Base-by-base conservation (phyloP, 495 filamentous ascomycete genomes). In the Podospora anserina region DNA sequence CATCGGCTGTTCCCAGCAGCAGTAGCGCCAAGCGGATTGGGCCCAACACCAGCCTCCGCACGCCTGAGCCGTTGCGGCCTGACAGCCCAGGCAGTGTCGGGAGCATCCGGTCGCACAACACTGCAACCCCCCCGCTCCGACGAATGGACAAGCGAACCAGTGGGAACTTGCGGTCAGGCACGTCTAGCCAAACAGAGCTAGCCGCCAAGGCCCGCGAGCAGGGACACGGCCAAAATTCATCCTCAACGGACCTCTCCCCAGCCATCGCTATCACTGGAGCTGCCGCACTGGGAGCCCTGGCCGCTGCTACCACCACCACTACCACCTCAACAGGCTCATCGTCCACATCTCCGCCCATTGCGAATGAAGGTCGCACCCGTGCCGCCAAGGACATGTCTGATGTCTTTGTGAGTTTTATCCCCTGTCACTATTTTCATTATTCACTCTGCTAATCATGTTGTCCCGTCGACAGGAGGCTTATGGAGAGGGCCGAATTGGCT, bases 401-500 rank as follows among this genome's bases (percentile, higher is more conserved):
- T 85, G 91, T 96, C 82, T 96, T 91, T 82, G 93, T 97, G 88
- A 89, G 93, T 91, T 44, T 68, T 20, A 6, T 65, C 57, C 58
- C 15, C 68, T 61, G 71, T 67, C 39, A 49, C 4, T 32, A 4
- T 32, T 32, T 49, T 49, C 39, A 49, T 49, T 32, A 49, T 68
- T 64, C 23, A 61, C 34, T 71, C 56, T 65, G 27, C 56, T 63
- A n/a, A 65, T 57, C 60, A 59, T 68, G 66, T 30, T 44, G 26
- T 26, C 53, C 34, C 32, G 30, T 54, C 18, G 18, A 44, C 79
- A 97, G 93, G 93, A 97, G 87, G 94, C 91, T 80, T 96, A 88
- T 84, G 95, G 96, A 79, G 94, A 97, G 78, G 92, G 91, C 80
- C 92, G 88, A 75, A 91, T 89, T 71, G 83, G 84, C 74, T 96